Evolutionary conservation across 441 rosid species (phyloP).

Genomic region (Adansonia rubrostipa): DNA sequence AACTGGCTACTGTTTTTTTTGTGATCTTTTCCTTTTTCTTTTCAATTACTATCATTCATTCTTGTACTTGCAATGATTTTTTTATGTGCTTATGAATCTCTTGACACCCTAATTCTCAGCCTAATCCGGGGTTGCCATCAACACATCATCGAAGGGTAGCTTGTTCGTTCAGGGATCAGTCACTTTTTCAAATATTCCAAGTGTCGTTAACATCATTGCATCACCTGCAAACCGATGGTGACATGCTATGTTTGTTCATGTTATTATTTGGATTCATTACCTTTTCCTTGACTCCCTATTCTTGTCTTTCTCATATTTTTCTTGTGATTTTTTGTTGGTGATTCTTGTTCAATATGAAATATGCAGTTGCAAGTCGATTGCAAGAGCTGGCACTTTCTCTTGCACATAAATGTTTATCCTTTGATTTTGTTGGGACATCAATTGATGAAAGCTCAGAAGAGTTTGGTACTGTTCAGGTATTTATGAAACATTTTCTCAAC

Average conservation of each 20-base stretch:
- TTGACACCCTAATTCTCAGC: constrained; percentile 52
- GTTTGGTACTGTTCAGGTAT: constrained; percentile 98
- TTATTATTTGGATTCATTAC: constrained; percentile 7
- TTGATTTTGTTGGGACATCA: constrained; percentile 97
- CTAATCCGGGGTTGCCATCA: constrained; percentile 81
- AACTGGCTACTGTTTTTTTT: background rate
- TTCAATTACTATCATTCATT: background rate
- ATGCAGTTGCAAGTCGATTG: constrained; percentile 70
- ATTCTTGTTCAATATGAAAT: constrained; percentile 22
- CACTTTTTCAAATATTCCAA: constrained; percentile 91
- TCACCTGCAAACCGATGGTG: constrained; percentile 96
- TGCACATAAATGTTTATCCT: constrained; percentile 90
- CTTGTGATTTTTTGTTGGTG: constrained; percentile 22
- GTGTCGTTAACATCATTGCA: constrained; percentile 84
- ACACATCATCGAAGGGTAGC: constrained; percentile 94
- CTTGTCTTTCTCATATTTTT: background rate
- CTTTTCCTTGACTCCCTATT: background rate
- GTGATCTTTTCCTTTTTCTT: background rate
- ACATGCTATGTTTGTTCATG: constrained; percentile 29
- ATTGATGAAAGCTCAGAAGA: constrained; percentile 99
- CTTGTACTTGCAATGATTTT: constrained; percentile 14
- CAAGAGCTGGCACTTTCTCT: constrained; percentile 97
- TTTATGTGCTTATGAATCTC: constrained; percentile 34
- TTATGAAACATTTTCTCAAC: background rate
- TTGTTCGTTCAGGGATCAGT: constrained; percentile 91